Evolutionary conservation across 116 monocot species (phyloP), one percentile per base, ranked within the genome.

Genomic region (Iris pallida): DNA sequence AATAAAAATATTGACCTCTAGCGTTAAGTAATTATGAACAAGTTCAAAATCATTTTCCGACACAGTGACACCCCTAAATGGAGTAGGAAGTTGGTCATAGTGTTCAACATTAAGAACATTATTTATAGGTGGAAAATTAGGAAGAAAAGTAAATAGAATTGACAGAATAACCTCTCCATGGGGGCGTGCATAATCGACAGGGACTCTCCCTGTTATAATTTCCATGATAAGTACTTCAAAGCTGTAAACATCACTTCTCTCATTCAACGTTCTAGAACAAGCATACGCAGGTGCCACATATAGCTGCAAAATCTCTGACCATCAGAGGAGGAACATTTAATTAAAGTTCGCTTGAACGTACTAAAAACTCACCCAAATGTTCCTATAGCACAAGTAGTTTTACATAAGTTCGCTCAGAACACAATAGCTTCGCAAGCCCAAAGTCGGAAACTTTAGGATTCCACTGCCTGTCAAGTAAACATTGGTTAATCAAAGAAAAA

Each of bases 201-300:
- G 87, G 7, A 60, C 53, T 53, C 83, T 67, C 4, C 87, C 87
- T 19, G 83, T 71, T 66, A 87, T 72, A 41, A 87, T 73, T 75
- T 87, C 87, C 83, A 87, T 87, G 9, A 80, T 71, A 52, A 87
- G 83, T 19, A 87, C 80, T 10, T 83, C 87, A 69, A 87, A 87
- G 68, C 87, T 83, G 59, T 87, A 87, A 0, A 87, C 72, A 72
- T 87, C 87, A 47, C 87, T 87, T 59, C 80, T 80, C 70, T 80
- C 87, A 20, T 80, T 87, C 53, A 87, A 61, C 87, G 80, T 87
- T 6, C 87, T 83, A 8, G 87, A 80, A 62, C 83, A 80, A 15
- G 87, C 87, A 66, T 87, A 87, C 54, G 83, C 87, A 45, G 87
- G 87, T n/a, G 87, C 80, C 8, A 87, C 87, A 57, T n/a, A n/a